These are phyloP conservation scores for Zelopaecilomyces penicillatus DNA, from an alignment of 2,329 filamentous ascomycete species.

Conservation along the genomic window DNA sequence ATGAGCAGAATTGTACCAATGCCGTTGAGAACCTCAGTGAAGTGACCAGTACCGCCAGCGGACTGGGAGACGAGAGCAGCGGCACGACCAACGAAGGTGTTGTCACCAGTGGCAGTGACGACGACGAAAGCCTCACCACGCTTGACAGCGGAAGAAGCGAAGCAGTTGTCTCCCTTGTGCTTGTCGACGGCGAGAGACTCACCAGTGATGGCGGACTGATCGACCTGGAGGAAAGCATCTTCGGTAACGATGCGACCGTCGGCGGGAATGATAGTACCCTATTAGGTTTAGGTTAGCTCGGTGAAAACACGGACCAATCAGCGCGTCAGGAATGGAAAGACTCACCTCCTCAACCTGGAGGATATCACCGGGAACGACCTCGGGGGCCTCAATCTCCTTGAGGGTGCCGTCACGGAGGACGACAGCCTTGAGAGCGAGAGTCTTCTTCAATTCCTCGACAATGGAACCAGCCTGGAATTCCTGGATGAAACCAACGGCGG, in stretches of 20 bases:
- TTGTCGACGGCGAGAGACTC: slow-evolving; percentile 90
- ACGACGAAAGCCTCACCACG: slow-evolving; percentile 80
- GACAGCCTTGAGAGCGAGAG: slow-evolving; percentile 76
- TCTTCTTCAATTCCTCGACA: slow-evolving; percentile 86
- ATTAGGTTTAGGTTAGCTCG: not conserved
- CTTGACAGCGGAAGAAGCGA: slow-evolving; percentile 82
- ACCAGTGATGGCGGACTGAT: slow-evolving; percentile 86
- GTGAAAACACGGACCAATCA: not conserved
- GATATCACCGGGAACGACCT: slow-evolving; percentile 85
- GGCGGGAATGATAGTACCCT: slow-evolving; percentile 81
- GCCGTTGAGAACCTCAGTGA: slow-evolving; percentile 82
- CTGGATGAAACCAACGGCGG: slow-evolving; percentile 76
- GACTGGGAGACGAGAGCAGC: slow-evolving; percentile 78
- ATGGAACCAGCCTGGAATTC: slow-evolving; percentile 87
- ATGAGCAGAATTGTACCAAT: slow-evolving; percentile 75
- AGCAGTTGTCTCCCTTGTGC: slow-evolving; percentile 72
- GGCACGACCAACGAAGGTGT: slow-evolving; percentile 82
- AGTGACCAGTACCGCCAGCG: slow-evolving; percentile 68
- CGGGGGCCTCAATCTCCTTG: slow-evolving; percentile 70
- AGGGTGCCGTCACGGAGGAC: slow-evolving; percentile 72
- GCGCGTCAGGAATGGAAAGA: not conserved
- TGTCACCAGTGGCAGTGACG: slow-evolving; percentile 77
- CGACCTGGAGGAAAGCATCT: slow-evolving; percentile 77
- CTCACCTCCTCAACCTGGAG: slow-evolving; percentile 68
- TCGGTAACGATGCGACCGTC: slow-evolving; percentile 81